A percentile compares a stretch with the other conserved stretches of the same genome.
Conservation (phyloP, 1,284 basidiomycete species). For the Psilocybe mexicana region DNA sequence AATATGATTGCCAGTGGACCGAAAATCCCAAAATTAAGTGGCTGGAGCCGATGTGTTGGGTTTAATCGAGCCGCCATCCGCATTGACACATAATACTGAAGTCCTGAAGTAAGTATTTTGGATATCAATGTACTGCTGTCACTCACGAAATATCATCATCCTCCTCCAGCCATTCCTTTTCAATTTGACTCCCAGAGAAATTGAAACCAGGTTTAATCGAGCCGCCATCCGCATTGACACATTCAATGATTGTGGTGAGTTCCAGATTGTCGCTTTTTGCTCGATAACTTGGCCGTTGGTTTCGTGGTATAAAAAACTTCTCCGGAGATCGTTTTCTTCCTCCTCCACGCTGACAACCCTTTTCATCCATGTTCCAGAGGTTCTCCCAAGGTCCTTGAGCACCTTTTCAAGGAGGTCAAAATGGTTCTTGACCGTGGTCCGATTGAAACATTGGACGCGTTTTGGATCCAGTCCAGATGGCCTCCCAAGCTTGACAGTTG, state of each 20-base stretch:
- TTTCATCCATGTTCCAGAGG: conserved; percentile 44
- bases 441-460: conserved; percentile 31
- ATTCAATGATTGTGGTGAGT: conserved; percentile 35
- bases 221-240: conserved; percentile 30
- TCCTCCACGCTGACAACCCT: conserved; percentile 35
- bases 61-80: conserved; percentile 26
- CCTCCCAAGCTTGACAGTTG: conserved; percentile 23
- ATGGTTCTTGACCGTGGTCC: conserved; percentile 22
- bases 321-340: conserved; percentile 24
- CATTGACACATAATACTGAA: conserved; percentile 19
- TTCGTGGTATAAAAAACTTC: conserved; percentile 23
- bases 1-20: too few relatives aligned
- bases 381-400: conserved; percentile 29
- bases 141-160: conserved; percentile 17
- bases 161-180: conserved; percentile 26
- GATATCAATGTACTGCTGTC: background rate
- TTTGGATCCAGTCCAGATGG: conserved; percentile 32
- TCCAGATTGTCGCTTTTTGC: conserved; percentile 30
- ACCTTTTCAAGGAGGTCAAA: conserved; percentile 22
- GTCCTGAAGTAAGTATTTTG: too few relatives aligned
- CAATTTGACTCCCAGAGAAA: conserved; percentile 28
- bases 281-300: conserved; percentile 18
- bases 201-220: conserved; percentile 31
- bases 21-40: too few relatives aligned
- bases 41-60: conserved; percentile 14